These are phyloP conservation scores for Pythium apleroticum DNA, from an alignment of 352 stramenopile genomes.

Conservation along the genomic window DNA sequence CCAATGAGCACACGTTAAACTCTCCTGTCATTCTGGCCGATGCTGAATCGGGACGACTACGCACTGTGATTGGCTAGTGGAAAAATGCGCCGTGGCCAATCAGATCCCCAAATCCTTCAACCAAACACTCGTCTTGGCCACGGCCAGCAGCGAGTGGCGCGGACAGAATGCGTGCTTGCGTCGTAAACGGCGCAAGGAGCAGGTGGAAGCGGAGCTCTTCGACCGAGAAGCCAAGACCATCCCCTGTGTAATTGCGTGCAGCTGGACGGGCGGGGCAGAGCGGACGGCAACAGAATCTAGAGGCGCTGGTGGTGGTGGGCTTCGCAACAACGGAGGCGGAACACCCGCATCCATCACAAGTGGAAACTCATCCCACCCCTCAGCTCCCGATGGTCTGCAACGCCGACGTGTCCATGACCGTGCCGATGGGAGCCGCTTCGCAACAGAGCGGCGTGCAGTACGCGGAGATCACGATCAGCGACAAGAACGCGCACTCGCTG, in stretches of 20 bases:
- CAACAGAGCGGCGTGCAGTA: constrained; percentile 38
- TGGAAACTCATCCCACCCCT: constrained; percentile 11
- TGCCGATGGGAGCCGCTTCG: constrained; percentile 18
- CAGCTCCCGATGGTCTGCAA: constrained; percentile 42
- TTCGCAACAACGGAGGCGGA: constrained; percentile 1
- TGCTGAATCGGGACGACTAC: constrained; percentile 24
- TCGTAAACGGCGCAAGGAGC: constrained; percentile 23
- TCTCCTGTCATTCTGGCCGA: constrained; percentile 10
- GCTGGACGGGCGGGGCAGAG: neutral
- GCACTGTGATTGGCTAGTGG: constrained; percentile 11
- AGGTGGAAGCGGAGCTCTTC: constrained; percentile 11
- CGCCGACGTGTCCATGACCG: constrained; percentile 31
- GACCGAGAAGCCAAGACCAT: neutral
- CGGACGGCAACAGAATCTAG: constrained; percentile 10
- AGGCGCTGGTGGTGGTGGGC: neutral
- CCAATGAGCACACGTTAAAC: constrained; percentile 9
- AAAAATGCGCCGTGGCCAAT: constrained; percentile 7
- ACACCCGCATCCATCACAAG: constrained; percentile 11
- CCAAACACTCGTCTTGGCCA: constrained; percentile 21
- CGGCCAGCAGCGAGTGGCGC: constrained; percentile 20
- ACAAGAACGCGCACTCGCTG: constrained; percentile 36
- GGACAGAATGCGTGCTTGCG: constrained; percentile 9
- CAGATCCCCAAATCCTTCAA: constrained; percentile 1
- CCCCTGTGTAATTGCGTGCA: constrained; percentile 1
- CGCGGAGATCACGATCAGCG: constrained; percentile 57